Evolutionary conservation across 2,329 filamentous ascomycete genomes (phyloP), one percentile per base, ranked within the genome.

Genomic region (Lachnellula suecica): DNA sequence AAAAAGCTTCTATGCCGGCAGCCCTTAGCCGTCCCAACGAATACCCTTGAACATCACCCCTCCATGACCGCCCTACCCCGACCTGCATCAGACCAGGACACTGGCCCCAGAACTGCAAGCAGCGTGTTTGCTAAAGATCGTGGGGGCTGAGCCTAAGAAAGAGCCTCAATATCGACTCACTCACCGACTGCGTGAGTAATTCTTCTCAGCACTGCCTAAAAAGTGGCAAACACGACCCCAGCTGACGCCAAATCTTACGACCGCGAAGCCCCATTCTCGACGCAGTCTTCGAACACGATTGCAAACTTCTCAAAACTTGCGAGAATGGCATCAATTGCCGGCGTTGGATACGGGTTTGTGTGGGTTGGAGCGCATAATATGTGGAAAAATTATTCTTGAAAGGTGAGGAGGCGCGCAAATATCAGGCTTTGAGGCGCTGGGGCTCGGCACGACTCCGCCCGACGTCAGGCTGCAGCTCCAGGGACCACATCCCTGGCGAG

Each of bases 11-110:
- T 3, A 40, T 22, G 27, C 49, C 52, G 51, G 56, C 56, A 31
- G 34, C 31, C 41, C 52, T 35, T 44, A 44, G 34, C 20, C 44
- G 5, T n/a, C 38, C 19, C 37, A 40, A 29, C 54, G 29, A 52
- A 53, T 51, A 20, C 47, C 29, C 23, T n/a, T 42, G 17, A 1
- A 29, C 23, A 23, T 5, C 54, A 38, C 38, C 44, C 54, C 51
- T 44, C 48, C 52, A 38, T 13, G 19, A 48, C 43, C n/a, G 44
- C 47, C n/a, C 44, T 54, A 52, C 53, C 54, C 51, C 54, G 22
- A 51, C 54, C 19, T 43, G 11, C 40, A 47, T 47, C 22, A 34
- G 44, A 23, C 51, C 44, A 46, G 49, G 47, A 38, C 43, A 53
- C 50, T 51, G 47, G 25, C 38, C 44, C 31, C 13, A 48, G 43